Evolutionary conservation across 495 filamentous ascomycete genomes (phyloP), one percentile per base, ranked within the genome.

Genomic region (Halenospora varia): DNA sequence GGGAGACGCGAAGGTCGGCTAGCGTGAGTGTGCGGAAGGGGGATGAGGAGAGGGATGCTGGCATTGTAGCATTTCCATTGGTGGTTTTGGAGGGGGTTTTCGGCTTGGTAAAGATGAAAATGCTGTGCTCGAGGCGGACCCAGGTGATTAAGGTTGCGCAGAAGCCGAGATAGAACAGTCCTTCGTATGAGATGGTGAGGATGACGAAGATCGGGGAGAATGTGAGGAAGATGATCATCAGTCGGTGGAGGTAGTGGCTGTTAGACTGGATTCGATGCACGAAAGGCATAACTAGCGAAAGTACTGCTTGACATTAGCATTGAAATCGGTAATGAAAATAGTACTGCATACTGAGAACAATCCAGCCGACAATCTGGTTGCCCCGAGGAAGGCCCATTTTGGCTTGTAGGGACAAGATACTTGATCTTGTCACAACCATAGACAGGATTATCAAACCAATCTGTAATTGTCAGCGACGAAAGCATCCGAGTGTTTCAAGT

Each of bases 111-210:
- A 83, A 82, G 2, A 73, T 71, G 69, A 90, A 87, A 53, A 90
- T 80, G 39, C 82, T 87, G 62, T 96, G 87, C 68, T 99, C 95
- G 0, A 97, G 76, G 20, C 85, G 83, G 19, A 96, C 90, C 95
- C 95, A 99, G 58, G 85, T 87, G 56, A 96, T 77, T 10, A 99
- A 77, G 19, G 87, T 86, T 45, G 87, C 75, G 66, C 84, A 92
- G 72, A 97, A 97, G 18, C 85, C 85, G 60, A 96, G 80, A 75
- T 96, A 97, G 73, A 99, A 99, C 2, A 99, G 77, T 0, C 95
- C 94, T 70, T 99, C 95, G 77, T 96, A 99, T 17, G 92, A 96
- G 69, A 97, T 97, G 22, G 92, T 96, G 57, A 99, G 87, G 63
- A 97, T 88, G 67, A 99, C 88, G 68, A 99, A 99, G 10, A 86